Base-by-base conservation (phyloP, 176 grass and related monocot genomes). In the Oryza meridionalis region DNA sequence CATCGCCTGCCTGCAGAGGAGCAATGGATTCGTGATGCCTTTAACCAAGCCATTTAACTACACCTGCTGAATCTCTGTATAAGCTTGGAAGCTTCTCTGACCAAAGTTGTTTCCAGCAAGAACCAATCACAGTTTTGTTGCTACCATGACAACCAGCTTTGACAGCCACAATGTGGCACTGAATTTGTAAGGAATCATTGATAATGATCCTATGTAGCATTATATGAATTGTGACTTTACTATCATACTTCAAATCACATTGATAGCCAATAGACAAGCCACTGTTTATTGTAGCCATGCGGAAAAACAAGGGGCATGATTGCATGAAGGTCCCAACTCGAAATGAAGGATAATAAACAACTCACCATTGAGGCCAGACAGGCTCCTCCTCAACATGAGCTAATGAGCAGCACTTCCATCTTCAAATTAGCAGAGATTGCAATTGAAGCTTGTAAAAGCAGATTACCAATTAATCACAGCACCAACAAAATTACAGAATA, bases 1-100 rank as follows among this genome's bases (percentile, higher is more conserved):
- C 49, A 63, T 84, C 6, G 84, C 81, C 43, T 96, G 94, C 81
- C 69, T 93, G 49, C 73, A 87, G 81, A 91, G 84, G 79, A 87
- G 19, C 64, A 81, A 77, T 58, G 86, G 83, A 85, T 47, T 85
- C 8, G 70, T 86, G 65, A 88, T 84, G 87, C 59, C 82, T 19
- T 73, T 78, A 31, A 89, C 44, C 22, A 90, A 89, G 74, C 76
- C 86, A 25, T 90, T 80, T 24, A 91, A 96, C 63, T 65, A 87
- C 84, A 88, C 77, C 22, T 96, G 94, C 66, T 96, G 69, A 71
- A 71, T 53, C 47, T 19, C 14, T 44, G 26, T 33, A 27, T 5
- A 7, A 55, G 53, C 35, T 13, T 53, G 33, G 22, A 43, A 61
- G 46, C 0, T 45, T 55, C 35, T 47, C 19, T 17, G 13, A 47